Percentiles rank a stretch among this genome's conserved stretches.
Evolutionary conservation across 164 flowering plant species (phyloP).

Genomic region (Aristolochia contorta): DNA sequence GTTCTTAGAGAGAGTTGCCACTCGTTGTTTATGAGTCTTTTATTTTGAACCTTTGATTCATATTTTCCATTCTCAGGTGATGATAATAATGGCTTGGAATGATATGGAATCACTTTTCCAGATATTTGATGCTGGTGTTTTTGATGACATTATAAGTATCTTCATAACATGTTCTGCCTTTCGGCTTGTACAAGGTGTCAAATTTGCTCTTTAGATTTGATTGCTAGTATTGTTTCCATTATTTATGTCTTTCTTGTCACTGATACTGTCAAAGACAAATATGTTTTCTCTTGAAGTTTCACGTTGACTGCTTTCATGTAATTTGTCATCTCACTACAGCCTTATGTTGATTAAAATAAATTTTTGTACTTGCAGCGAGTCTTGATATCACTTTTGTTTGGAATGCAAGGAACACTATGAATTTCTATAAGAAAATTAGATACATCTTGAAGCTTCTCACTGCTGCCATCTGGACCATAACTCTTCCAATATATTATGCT

Average conservation of each 20-base stretch:
- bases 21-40: not conserved
- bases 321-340: not conserved
- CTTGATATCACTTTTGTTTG: slow-evolving; percentile 82
- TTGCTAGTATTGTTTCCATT: not conserved
- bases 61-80: slow-evolving; percentile 37
- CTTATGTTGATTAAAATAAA: not conserved
- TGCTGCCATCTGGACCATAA: slow-evolving; percentile 72
- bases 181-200: slow-evolving; percentile 60
- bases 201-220: too few relatives aligned
- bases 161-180: slow-evolving; percentile 57
- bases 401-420: slow-evolving; percentile 74
- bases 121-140: slow-evolving; percentile 45
- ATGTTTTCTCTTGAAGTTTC: not conserved
- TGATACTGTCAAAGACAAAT: too few relatives aligned
- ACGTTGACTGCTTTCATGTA: not conserved
- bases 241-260: too few relatives aligned
- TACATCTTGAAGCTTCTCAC: slow-evolving; percentile 43
- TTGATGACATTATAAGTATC: slow-evolving; percentile 32
- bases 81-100: slow-evolving; percentile 90
- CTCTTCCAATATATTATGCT: slow-evolving; percentile 70
- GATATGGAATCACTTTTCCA: slow-evolving; percentile 63
- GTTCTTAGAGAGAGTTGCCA: slow-evolving; percentile 1
- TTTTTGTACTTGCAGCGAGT: slow-evolving; percentile 42
- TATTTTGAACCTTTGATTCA: not conserved
- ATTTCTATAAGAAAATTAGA: slow-evolving; percentile 33